Evolutionary conservation across 176 grass and related monocot species (phyloP), one percentile per base, ranked within the genome.

Genomic region (Rhynchospora pubera): DNA sequence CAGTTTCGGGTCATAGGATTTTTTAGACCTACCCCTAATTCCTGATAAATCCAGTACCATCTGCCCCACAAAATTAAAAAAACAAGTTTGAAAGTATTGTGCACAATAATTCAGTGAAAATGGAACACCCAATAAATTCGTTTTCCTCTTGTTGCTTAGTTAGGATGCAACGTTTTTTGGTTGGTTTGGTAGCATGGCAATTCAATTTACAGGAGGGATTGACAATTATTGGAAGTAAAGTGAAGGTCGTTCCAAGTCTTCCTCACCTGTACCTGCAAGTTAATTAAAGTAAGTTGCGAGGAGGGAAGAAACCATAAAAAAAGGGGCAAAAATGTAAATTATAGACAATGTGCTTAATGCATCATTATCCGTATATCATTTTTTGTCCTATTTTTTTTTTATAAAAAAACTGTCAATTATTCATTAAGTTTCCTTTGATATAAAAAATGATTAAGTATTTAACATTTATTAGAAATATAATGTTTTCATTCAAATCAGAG

Each of bases 131-230:
- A 70, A 70, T 2, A 69, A 69, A 44, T 69, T 19, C 1, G 2
- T 16, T n/a, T 0, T 16, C 2, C 2, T 19, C 61, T 8, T 69
- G 66, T 70, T 70, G 66, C 34, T 46, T 70, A 46, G 42, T 22
- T 47, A 6, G 45, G 66, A 70, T 70, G 66, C 42, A 46, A 47
- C 18, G 42, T 70, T 22, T 15, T 43, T 68, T 68, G 30, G 64
- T 13, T 42, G 65, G 66, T 45, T 70, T 70, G 66, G 66, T 70
- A 47, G 42, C 66, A 22, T 70, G 66, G 66, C 66, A 70, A 70
- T 70, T 70, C 34, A 70, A 70, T 70, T 70, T 70, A 70, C 66
- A 70, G 66, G 62, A 70, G 42, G 19, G 18, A 19, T 70, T 70
- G 66, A 70, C 42, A 70, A 70, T 70, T 70, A 70, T 70, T 70